Percentiles rank a stretch among this genome's conserved stretches.
Evolutionary conservation across 202 grass and related monocot genomes (phyloP).

Genomic region (Musa balbisiana): DNA sequence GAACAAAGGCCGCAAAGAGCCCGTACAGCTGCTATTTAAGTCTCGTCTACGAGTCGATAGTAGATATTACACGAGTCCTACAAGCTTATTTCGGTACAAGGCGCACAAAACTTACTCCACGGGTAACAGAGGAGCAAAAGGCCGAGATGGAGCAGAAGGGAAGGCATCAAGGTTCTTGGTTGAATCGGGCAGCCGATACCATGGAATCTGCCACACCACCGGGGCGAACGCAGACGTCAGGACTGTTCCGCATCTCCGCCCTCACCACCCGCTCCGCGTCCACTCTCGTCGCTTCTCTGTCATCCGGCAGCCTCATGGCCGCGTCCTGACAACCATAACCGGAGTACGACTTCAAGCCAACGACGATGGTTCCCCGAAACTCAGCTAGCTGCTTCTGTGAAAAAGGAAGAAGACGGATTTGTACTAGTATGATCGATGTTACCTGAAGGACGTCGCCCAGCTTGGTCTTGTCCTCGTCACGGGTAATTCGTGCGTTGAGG

Average conservation of each 20-base stretch:
- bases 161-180: not conserved
- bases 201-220: not conserved
- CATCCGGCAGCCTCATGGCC: not conserved
- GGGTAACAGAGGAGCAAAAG: too few relatives aligned
- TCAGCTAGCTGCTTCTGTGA: too few relatives aligned
- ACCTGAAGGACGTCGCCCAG: conserved; percentile 39
- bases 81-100: too few relatives aligned
- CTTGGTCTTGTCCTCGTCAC: conserved; percentile 31
- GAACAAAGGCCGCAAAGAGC: too few relatives aligned
- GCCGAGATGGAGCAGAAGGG: too few relatives aligned
- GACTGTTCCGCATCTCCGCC: conserved; percentile 9
- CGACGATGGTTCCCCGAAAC: not conserved
- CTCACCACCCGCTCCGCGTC: not conserved
- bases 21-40: too few relatives aligned
- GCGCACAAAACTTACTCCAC: too few relatives aligned
- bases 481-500: conserved; percentile 13
- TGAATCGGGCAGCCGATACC: not conserved
- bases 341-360: too few relatives aligned
- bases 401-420: too few relatives aligned
- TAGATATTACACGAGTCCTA: too few relatives aligned
- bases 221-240: not conserved
- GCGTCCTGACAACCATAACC: not conserved
- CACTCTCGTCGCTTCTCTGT: conserved; percentile 6
- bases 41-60: too few relatives aligned
- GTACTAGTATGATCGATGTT: not conserved